Conservation (phyloP, 2,329 filamentous ascomycete species). For the Acrodontium crateriforme region DNA sequence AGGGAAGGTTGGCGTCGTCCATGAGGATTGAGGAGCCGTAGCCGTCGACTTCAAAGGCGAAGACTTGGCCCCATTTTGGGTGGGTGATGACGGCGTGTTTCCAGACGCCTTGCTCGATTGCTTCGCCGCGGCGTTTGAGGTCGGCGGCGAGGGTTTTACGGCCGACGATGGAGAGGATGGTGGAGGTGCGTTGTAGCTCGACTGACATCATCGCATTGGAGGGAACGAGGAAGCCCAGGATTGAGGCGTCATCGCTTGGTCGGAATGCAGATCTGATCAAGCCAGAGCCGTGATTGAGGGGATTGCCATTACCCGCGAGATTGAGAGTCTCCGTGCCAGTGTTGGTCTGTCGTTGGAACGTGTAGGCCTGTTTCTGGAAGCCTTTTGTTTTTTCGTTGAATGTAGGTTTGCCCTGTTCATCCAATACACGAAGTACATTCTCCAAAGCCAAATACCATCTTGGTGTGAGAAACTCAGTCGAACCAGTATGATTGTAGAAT, state of each 20-base stretch:
- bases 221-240: slow-evolving; percentile 87
- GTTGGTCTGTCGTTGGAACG: slow-evolving; percentile 69
- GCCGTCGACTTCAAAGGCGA: slow-evolving; percentile 78
- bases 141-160: slow-evolving; percentile 37
- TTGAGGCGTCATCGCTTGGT: slow-evolving; percentile 89
- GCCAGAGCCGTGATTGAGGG: slow-evolving; percentile 69
- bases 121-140: slow-evolving; percentile 43
- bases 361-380: slow-evolving; percentile 65
- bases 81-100: slow-evolving; percentile 71
- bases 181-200: slow-evolving; percentile 63
- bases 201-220: slow-evolving; percentile 94
- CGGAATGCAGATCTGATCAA: slow-evolving; percentile 85
- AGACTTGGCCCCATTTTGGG: slow-evolving; percentile 62
- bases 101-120: slow-evolving; percentile 64
- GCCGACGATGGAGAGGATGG: slow-evolving; percentile 49
- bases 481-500: slow-evolving; percentile 68
- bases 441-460: slow-evolving; percentile 71
- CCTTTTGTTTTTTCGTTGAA: slow-evolving; percentile 55
- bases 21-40: slow-evolving; percentile 72
- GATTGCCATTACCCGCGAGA: slow-evolving; percentile 76
- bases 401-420: slow-evolving; percentile 66
- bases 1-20: slow-evolving; percentile 83
- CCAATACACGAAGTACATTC: slow-evolving; percentile 57
- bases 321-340: slow-evolving; percentile 81
- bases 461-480: slow-evolving; percentile 60